Conservation (phyloP, 2,329 filamentous ascomycete species). For the Davidsoniella australis region DNA sequence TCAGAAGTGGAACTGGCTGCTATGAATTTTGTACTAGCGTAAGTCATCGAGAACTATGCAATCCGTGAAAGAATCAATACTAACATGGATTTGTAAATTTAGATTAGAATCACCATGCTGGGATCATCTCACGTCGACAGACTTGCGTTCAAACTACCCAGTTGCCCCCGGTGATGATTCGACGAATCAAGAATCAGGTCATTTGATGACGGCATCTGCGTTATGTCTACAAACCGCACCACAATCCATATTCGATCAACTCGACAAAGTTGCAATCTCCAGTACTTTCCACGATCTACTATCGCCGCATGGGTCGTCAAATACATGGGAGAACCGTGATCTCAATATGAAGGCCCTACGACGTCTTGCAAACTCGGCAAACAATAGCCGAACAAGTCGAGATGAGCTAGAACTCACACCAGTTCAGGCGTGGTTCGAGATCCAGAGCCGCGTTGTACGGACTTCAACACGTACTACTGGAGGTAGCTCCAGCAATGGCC, state of each 20-base stretch:
- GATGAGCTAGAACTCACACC: slow-evolving; percentile 9
- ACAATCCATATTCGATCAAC: slow-evolving; percentile 1
- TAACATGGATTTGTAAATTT: background rate
- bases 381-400: background rate
- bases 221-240: slow-evolving; percentile 9
- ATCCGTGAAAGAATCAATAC: background rate
- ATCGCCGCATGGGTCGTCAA: background rate
- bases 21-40: slow-evolving; percentile 12
- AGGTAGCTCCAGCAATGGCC: too few relatives aligned
- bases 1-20: slow-evolving; percentile 7
- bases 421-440: slow-evolving; percentile 12
- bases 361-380: slow-evolving; percentile 1
- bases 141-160: background rate
- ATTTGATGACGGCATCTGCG: slow-evolving; percentile 11
- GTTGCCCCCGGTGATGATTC: background rate
- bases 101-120: background rate
- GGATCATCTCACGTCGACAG: slow-evolving; percentile 5
- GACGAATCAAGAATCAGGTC: slow-evolving; percentile 7
- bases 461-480: background rate
- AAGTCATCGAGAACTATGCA: background rate
- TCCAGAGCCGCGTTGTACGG: slow-evolving; percentile 4
- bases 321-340: slow-evolving; percentile 10
- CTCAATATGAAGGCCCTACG: slow-evolving; percentile 8
- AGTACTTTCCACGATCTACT: slow-evolving; percentile 3
- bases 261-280: slow-evolving; percentile 7